Evolutionary conservation across 331 rosid species (phyloP).

Genomic region (Prunus yedoensis): DNA sequence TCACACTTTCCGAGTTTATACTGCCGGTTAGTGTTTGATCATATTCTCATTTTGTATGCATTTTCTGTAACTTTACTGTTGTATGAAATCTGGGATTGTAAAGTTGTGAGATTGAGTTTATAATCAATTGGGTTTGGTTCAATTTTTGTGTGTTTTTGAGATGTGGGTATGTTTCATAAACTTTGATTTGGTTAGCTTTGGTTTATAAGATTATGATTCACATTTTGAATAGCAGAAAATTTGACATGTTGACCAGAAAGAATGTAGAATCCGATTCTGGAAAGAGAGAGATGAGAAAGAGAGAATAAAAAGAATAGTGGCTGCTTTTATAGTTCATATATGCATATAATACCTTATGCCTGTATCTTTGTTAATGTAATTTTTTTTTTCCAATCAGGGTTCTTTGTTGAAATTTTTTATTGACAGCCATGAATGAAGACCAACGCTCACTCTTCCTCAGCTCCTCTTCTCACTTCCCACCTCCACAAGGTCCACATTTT

Average conservation of each 20-base stretch:
- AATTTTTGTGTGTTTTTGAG: too few species aligned
- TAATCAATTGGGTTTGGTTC: not conserved
- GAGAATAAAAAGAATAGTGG: not conserved
- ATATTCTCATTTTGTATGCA: not conserved
- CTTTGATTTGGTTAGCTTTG: too few species aligned
- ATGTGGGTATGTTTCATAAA: too few species aligned
- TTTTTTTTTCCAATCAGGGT: not conserved
- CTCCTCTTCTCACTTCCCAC: slow-evolving; percentile 51
- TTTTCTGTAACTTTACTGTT: not conserved
- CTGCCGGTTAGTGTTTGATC: not conserved
- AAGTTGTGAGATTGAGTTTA: not conserved
- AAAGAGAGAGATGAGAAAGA: not conserved
- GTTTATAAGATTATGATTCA: too few species aligned
- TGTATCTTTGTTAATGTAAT: not conserved
- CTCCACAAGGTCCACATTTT: slow-evolving; percentile 48
- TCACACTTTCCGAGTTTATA: not conserved
- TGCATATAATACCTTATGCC: not conserved
- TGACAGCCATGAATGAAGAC: slow-evolving; percentile 51
- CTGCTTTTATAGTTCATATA: not conserved
- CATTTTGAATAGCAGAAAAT: too few species aligned
- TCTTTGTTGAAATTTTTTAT: slow-evolving; percentile 1
- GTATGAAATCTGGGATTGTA: not conserved
- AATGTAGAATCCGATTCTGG: not conserved
- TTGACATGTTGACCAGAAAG: not conserved
- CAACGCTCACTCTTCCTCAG: slow-evolving; percentile 57